These are phyloP conservation scores for Lactarius indigo DNA, from an alignment of 768 basidiomycete genomes.

Conservation along the genomic window DNA sequence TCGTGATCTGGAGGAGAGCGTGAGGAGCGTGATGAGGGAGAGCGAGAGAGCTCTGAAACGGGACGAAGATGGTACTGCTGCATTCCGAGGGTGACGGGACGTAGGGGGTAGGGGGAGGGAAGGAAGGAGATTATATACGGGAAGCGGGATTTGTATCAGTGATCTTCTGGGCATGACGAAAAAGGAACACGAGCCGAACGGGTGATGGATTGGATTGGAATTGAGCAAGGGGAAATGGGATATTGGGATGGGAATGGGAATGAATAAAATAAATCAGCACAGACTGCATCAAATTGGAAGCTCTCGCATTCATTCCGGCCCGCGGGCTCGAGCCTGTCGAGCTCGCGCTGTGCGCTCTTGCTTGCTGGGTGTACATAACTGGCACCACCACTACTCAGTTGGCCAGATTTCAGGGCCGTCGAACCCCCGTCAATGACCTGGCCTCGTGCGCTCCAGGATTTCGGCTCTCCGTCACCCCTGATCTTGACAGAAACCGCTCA, in stretches of 20 bases:
- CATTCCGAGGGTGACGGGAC: constrained; percentile 9
- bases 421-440: constrained; percentile 16
- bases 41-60: constrained; percentile 23
- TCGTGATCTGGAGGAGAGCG: constrained; percentile 16
- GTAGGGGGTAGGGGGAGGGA: neutral
- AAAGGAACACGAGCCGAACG: constrained; percentile 19
- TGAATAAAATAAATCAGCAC: constrained; percentile 5
- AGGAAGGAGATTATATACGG: constrained; percentile 19
- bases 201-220: constrained; percentile 23
- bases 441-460: constrained; percentile 19
- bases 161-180: constrained; percentile 22
- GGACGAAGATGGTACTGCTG: constrained; percentile 25
- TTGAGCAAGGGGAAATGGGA: constrained; percentile 8
- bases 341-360: neutral
- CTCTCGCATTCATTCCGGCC: constrained; percentile 16
- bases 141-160: constrained; percentile 24
- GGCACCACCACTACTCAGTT: neutral
- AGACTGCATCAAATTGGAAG: constrained; percentile 23
- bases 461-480: constrained; percentile 15
- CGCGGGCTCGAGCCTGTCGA: constrained; percentile 18
- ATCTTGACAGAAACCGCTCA: constrained; percentile 27
- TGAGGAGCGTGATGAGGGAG: constrained; percentile 21
- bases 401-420: constrained; percentile 17
- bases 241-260: neutral
- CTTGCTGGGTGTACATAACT: neutral